Percentiles rank a stretch among this genome's conserved stretches.
phyloP scores from a whole-genome alignment of 2,329 filamentous ascomycete genomes.

The Aspergillus arachidicola region DNA sequence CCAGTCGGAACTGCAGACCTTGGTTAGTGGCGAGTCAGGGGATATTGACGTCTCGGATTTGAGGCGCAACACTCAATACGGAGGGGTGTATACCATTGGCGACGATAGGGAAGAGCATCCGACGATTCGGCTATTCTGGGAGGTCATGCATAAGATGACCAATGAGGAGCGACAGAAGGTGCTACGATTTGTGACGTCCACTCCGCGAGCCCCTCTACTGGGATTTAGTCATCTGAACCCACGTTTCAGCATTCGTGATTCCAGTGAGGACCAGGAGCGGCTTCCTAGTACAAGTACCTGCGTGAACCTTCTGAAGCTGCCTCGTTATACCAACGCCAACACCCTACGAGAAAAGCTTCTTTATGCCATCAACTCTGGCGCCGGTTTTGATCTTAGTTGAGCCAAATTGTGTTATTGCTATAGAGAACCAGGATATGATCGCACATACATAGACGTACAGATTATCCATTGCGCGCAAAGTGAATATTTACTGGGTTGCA shows the following conservation, averaged over 20 bases:
- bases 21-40: conserved; percentile 84
- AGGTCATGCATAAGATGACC: conserved; percentile 74
- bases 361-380: conserved; percentile 86
- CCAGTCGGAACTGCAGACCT: conserved; percentile 87
- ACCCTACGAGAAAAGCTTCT: conserved; percentile 77
- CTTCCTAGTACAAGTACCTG: conserved; percentile 94
- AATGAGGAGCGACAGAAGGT: conserved; percentile 82
- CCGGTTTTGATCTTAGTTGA: conserved; percentile 78
- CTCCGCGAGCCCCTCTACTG: conserved; percentile 83
- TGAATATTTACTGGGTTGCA: conserved; percentile 23
- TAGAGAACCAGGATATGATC: not conserved
- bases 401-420: not conserved
- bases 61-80: conserved; percentile 80
- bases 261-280: conserved; percentile 72
- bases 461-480: not conserved
- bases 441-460: conserved; percentile 1
- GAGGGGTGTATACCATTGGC: conserved; percentile 86
- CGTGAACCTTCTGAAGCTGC: conserved; percentile 91
- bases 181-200: conserved; percentile 93
- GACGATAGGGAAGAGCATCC: conserved; percentile 85
- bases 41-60: conserved; percentile 88
- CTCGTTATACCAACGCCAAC: conserved; percentile 70
- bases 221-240: conserved; percentile 87
- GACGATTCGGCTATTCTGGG: conserved; percentile 86
- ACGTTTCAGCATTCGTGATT: conserved; percentile 85